A percentile compares a stretch with the other conserved stretches of the same genome.
Conservation (phyloP, 768 basidiomycete genomes). For the Mycena galericulata region DNA sequence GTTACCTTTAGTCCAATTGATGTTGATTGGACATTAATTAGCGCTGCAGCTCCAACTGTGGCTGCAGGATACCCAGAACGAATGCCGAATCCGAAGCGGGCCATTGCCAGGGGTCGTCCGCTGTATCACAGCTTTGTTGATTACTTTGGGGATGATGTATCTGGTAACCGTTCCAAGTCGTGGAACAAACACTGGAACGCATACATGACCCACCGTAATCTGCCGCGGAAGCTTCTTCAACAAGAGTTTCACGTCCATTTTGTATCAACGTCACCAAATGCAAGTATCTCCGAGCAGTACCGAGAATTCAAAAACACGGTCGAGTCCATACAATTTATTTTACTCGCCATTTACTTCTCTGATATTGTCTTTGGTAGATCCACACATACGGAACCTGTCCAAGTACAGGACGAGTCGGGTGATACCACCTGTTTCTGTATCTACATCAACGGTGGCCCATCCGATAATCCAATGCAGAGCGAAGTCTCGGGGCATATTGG, state of each 20-base stretch:
- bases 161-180: slow-evolving; percentile 56
- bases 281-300: slow-evolving; percentile 53
- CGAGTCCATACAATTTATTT: slow-evolving; percentile 39
- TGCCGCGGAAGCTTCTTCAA: slow-evolving; percentile 49
- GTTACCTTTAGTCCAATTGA: background rate
- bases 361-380: slow-evolving; percentile 33
- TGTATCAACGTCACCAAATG: slow-evolving; percentile 52
- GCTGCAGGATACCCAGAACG: slow-evolving; percentile 34
- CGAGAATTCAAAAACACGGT: slow-evolving; percentile 45
- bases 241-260: slow-evolving; percentile 54
- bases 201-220: slow-evolving; percentile 50
- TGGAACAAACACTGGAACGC: slow-evolving; percentile 61
- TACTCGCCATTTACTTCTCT: background rate
- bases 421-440: slow-evolving; percentile 42
- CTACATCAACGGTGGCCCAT: slow-evolving; percentile 44
- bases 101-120: slow-evolving; percentile 44
- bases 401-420: slow-evolving; percentile 44
- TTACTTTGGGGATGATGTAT: slow-evolving; percentile 56
- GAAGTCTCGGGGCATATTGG: slow-evolving; percentile 55
- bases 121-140: slow-evolving; percentile 48
- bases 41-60: slow-evolving; percentile 15
- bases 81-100: slow-evolving; percentile 50
- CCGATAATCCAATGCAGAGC: slow-evolving; percentile 56
- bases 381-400: slow-evolving; percentile 47
- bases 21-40: background rate